Evolutionary conservation across 1,284 basidiomycete genomes (phyloP), one percentile per base, ranked within the genome.

Genomic region (Pseudozyma sp.): DNA sequence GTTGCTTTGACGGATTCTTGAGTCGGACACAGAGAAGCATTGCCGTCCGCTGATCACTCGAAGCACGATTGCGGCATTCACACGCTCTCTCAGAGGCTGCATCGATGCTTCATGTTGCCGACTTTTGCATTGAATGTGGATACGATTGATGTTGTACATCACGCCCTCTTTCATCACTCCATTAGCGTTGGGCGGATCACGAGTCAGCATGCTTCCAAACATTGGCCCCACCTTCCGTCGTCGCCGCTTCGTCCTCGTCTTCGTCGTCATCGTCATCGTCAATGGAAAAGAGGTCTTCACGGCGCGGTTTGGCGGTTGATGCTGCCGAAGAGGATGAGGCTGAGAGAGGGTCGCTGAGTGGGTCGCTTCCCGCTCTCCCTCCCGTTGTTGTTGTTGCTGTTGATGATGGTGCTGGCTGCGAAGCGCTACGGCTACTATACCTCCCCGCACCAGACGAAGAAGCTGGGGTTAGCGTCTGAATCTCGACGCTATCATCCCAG

Each of bases 231-330:
- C 51, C 55, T 6, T 52, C 10, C 18, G 35, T 19, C 3, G 14
- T 16, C 18, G n/a, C 25, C 18, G 31, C 11, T 45, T 43, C 54
- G 1, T 58, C 59, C 11, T 57, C 61, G 7, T 53, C 70, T 1
- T 76, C 76, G 9, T 68, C 60, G 6, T 66, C 62, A 5, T 77
- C 76, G 6, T 78, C 75, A 43, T 78, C 76, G 31, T 79, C 77
- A 42, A 79, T 79, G 8, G 65, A 62, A 38, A 75, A 79, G 16
- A 77, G 55, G n/a, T 69, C 59, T 42, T 77, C 55, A 11, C 50
- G 53, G 4, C 49, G 25, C 13, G 8, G 42, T 35, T 31, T 31
- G 25, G 25, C 25, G 25, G 25, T 31, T 6, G 25, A 31, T 31
- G 25, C 25, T 18, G 58, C 14, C 14, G 25, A 21, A 2, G 35